Base-by-base conservation (phyloP, 1,139 yeast genomes). In the Candida freyschussii region DNA sequence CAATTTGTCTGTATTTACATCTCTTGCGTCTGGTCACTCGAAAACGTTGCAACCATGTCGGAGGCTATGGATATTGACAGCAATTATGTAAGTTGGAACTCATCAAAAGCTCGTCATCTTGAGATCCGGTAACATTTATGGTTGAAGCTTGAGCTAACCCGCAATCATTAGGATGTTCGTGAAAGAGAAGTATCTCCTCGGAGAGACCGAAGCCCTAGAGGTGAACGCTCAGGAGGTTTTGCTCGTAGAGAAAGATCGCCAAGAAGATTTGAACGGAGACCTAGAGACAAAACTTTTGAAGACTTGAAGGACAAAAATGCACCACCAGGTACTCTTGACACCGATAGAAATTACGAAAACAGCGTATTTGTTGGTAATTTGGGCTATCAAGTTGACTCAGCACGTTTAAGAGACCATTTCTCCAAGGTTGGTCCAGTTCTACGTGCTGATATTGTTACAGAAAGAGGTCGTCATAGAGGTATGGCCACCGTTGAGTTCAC, bases 401-500 rank as follows among this genome's bases (percentile, higher is more conserved):
- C 64, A 32, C 82, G 80, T 32, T 63, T 82, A 34, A 73, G 74
- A 48, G 75, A 68, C 15, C 67, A 72, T 45, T 82, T 82, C 54
- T 61, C 65, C 13, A 62, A 59, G 26, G 78, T 79, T 26, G 95
- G 94, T 42, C 73, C 70, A 22, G 85, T 91, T 31, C 71, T 81
- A 13, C 74, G 86, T 46, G 95, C 96, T 3, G 96, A 89, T 56
- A 81, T 91, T 35, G 82, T 89, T 36, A 78, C 81, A n/a, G 70
- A 74, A 37, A 73, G 81, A 47, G 94, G 95, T 36, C 84, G 85
- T 51, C 81, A 89, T 58, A 68, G 93, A 63, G 89, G 98, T 44
- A 82, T 80, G 91, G 93, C 89, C 32, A 85, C 96, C 13, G 96
- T 91, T 24, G 97, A 91, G 58, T 91, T 82, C 53, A 66, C 77